Conservation (phyloP, 495 filamentous ascomycete species). For the Cairneyella variabilis region DNA sequence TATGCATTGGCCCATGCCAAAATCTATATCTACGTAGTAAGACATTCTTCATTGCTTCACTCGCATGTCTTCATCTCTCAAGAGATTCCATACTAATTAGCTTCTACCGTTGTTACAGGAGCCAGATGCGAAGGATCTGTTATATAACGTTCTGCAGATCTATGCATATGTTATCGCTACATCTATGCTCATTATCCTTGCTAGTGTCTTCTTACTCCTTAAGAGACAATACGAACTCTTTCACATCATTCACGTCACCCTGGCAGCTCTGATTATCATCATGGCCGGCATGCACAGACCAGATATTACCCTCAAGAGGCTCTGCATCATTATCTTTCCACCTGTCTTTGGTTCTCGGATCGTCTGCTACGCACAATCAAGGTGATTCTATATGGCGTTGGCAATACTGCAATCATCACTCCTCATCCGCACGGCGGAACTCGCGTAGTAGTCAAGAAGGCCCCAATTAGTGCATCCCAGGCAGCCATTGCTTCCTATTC, state of each 20-base stretch:
- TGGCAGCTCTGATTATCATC: slow-evolving; percentile 48
- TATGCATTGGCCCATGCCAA: slow-evolving; percentile 39
- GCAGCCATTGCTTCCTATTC: slow-evolving; percentile 58
- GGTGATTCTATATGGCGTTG: slow-evolving; percentile 44
- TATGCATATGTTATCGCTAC: slow-evolving; percentile 47
- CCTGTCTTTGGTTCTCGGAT: slow-evolving; percentile 46
- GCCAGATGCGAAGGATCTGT: too few species aligned
- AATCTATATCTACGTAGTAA: slow-evolving; percentile 35
- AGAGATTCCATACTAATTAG: too few species aligned
- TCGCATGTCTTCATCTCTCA: too few species aligned
- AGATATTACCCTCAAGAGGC: slow-evolving; percentile 29
- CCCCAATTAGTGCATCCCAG: slow-evolving; percentile 40
- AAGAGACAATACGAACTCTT: slow-evolving; percentile 55
- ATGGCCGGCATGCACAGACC: slow-evolving; percentile 51
- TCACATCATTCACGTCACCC: slow-evolving; percentile 49
- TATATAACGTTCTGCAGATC: slow-evolving; percentile 35
- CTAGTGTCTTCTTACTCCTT: slow-evolving; percentile 29
- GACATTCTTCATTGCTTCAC: too few species aligned
- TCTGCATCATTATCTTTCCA: slow-evolving; percentile 41
- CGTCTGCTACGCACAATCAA: slow-evolving; percentile 45
- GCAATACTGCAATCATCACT: slow-evolving; percentile 50
- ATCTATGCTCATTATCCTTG: slow-evolving; percentile 39
- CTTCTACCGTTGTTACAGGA: too few species aligned
- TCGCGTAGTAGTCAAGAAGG: slow-evolving; percentile 47
- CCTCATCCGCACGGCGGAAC: slow-evolving; percentile 53